phyloP scores from a whole-genome alignment of 192 early-diverging fungal species.

The Coemansia sp. region DNA sequence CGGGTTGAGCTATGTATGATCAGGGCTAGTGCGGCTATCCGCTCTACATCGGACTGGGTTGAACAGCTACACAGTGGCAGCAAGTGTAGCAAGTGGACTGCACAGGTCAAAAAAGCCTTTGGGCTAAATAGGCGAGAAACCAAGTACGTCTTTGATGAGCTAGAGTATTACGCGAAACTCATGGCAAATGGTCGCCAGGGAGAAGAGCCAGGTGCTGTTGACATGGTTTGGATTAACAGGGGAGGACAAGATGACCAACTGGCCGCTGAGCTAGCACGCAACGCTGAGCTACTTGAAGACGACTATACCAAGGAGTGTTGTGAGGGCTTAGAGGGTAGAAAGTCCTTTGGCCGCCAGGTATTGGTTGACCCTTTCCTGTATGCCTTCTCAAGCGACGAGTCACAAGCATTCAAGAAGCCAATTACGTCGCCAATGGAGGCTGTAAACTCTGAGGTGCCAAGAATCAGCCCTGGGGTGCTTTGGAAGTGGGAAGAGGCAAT shows the following conservation, averaged over 20 bases:
- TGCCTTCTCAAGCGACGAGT: neutral
- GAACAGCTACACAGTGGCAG: neutral
- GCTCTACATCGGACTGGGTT: neutral
- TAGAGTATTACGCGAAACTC: neutral
- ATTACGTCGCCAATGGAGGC: neutral
- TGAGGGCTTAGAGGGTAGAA: neutral
- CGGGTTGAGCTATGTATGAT: neutral
- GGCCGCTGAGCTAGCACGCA: neutral
- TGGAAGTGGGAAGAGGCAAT: neutral
- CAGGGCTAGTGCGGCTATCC: neutral
- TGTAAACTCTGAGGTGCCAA: neutral
- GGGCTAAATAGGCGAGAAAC: neutral
- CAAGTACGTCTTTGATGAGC: neutral
- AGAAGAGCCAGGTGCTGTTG: neutral
- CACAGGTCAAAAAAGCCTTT: neutral
- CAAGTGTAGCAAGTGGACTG: neutral
- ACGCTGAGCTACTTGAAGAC: slow-evolving; percentile 1
- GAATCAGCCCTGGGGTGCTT: neutral
- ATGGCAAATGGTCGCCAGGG: neutral
- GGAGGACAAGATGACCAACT: neutral
- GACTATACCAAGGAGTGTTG: neutral
- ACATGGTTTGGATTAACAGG: slow-evolving; percentile 6
- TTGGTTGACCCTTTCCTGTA: neutral
- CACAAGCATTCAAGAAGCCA: neutral
- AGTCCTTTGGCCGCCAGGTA: neutral